Evolutionary conservation across 1,139 yeast genomes (phyloP).

Genomic region (Pichia sp.): DNA sequence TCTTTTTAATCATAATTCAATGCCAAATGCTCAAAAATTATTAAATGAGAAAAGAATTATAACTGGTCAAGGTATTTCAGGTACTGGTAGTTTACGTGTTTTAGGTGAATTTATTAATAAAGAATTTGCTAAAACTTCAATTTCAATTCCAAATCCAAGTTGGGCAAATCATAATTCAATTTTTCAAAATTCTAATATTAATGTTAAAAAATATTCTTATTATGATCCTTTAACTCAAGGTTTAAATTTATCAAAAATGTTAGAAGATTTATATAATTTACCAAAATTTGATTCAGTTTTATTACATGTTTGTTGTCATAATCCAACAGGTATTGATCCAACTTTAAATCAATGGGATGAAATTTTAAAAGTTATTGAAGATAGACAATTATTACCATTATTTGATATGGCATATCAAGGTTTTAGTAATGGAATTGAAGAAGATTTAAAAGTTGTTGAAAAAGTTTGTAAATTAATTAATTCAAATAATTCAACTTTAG

Average conservation of each 20-base stretch:
- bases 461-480: constrained; percentile 32
- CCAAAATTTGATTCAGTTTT: constrained; percentile 55
- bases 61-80: constrained; percentile 53
- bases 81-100: constrained; percentile 55
- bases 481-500: background rate
- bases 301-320: constrained; percentile 93
- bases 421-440: constrained; percentile 64
- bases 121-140: constrained; percentile 14
- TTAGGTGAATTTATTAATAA: constrained; percentile 45
- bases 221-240: constrained; percentile 49
- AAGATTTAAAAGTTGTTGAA: constrained; percentile 46
- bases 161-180: constrained; percentile 62
- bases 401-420: constrained; percentile 96
- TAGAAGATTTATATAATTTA: constrained; percentile 34
- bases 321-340: constrained; percentile 94
- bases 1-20: constrained; percentile 27
- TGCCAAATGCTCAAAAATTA: constrained; percentile 31
- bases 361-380: constrained; percentile 55
- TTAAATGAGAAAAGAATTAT: constrained; percentile 43
- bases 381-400: constrained; percentile 59
- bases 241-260: constrained; percentile 48
- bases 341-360: constrained; percentile 70
- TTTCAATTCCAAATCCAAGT: constrained; percentile 53
- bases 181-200: constrained; percentile 45
- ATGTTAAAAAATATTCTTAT: constrained; percentile 36